Evolutionary conservation across 2,329 filamentous ascomycete species (phyloP), one percentile per base, ranked within the genome.

Genomic region (Aspergillus thermomutatus): DNA sequence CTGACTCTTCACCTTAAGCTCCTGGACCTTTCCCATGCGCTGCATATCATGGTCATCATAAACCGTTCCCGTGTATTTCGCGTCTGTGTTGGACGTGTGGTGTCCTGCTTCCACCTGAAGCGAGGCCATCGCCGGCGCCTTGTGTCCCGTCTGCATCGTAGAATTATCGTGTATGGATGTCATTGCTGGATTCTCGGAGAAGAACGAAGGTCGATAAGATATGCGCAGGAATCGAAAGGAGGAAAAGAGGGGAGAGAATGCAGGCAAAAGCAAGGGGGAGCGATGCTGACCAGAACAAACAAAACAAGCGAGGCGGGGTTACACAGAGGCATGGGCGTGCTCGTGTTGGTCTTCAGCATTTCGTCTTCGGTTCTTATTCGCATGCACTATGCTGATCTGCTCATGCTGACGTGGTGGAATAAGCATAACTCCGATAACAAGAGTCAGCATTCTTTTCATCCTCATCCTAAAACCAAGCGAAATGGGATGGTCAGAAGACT

Each of bases 21-120:
- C 65, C 43, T 70, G 68, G 3, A 61, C 53, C 50, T 70, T 71
- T 23, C 69, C 68, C 67, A 71, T 69, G 10, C 69, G 69, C 5
- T 56, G 56, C 69, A 71, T 71, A 34, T 71, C 69, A 56, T 56
- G 59, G 17, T 64, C 60, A 46, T 70, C 68, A 25, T 62, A 60
- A 1, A 57, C 49, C 10, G 55, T 66, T 4, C 61, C 62, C 7
- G 49, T 23, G 3, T 41, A 19, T 23, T 49, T 23, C 21, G 53
- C 54, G 9, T 46, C 34, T 3, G 49, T 17, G 28, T 5, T 11
- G 14, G 14, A 7, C 28, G 28, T 4, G 31, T n/a, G 43, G 2
- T 48, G 28, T 9, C 49, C 52, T 19, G 54, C 34, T 43, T 63
- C 60, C 41, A 61, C 50, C 4, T 27, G 51, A 9, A 53, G 47